Evolutionary conservation across 139 green algal genomes (phyloP).

Genomic region (Chlorella sorokiniana): DNA sequence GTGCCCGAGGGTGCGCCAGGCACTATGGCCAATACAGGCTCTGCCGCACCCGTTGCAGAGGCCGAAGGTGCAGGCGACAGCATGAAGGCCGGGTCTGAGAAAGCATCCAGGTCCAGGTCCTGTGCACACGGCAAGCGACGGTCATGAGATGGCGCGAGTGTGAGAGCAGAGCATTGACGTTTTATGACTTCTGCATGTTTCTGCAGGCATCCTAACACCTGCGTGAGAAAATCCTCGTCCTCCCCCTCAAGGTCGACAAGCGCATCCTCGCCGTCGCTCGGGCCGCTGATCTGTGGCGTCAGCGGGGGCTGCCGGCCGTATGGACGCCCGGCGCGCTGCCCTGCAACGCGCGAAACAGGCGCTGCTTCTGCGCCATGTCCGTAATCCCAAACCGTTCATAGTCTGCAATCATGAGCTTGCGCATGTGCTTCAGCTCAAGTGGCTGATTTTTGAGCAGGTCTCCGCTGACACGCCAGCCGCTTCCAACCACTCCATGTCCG

Average conservation of each 20-base stretch:
- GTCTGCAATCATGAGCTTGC: conserved; percentile 39
- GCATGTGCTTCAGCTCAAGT: neutral
- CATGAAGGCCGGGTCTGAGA: neutral
- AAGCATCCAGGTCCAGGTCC: conserved; percentile 37
- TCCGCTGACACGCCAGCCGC: neutral
- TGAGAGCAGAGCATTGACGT: neutral
- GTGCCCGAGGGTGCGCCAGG: no score
- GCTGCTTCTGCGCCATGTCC: conserved; percentile 80
- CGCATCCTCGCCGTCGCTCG: conserved; percentile 13
- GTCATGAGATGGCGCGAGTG: neutral
- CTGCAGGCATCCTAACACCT: conserved; percentile 30
- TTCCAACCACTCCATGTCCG: neutral
- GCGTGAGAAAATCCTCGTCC: conserved; percentile 64
- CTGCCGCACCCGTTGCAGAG: neutral
- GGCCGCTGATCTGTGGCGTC: conserved; percentile 7
- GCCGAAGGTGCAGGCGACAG: neutral
- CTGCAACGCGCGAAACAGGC: conserved; percentile 68
- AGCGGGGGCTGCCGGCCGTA: neutral
- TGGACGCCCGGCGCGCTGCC: neutral
- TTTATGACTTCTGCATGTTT: neutral
- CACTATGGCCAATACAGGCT: no score
- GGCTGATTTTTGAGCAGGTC: neutral
- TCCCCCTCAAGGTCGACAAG: conserved; percentile 83
- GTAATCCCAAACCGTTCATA: conserved; percentile 71
- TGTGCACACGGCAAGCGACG: neutral